These are phyloP conservation scores for Colletotrichum magnum DNA, from an alignment of 2,329 filamentous ascomycete genomes.

Conservation along the genomic window DNA sequence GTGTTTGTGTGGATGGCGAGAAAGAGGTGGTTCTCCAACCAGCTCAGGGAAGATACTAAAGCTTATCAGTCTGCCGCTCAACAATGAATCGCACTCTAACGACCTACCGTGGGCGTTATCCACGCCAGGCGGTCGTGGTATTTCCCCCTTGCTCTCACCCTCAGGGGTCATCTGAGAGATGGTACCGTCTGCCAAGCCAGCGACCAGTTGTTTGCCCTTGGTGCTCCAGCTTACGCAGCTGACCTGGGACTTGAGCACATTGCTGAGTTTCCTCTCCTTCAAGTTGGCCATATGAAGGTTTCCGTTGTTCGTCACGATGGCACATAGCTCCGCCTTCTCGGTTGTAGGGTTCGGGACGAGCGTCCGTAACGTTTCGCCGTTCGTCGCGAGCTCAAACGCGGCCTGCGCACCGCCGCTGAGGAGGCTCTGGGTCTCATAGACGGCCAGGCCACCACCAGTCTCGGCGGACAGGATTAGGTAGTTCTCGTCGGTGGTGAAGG, in stretches of 20 bases:
- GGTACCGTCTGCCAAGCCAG: slow-evolving; percentile 85
- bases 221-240: slow-evolving; percentile 93
- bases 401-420: slow-evolving; percentile 76
- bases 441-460: slow-evolving; percentile 82
- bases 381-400: slow-evolving; percentile 82
- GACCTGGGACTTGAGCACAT: slow-evolving; percentile 78
- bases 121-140: slow-evolving; percentile 82
- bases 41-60: slow-evolving; percentile 82
- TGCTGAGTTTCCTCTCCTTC: slow-evolving; percentile 75
- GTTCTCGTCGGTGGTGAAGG: slow-evolving; percentile 91
- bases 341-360: slow-evolving; percentile 85
- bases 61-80: slow-evolving; percentile 46
- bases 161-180: slow-evolving; percentile 87
- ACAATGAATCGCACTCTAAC: slow-evolving; percentile 15
- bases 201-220: slow-evolving; percentile 92
- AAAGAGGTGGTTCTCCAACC: slow-evolving; percentile 91
- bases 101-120: slow-evolving; percentile 76
- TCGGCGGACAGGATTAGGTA: slow-evolving; percentile 88
- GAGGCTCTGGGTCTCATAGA: slow-evolving; percentile 83
- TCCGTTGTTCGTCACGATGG: slow-evolving; percentile 84
- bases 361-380: slow-evolving; percentile 79
- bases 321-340: slow-evolving; percentile 81
- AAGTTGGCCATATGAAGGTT: slow-evolving; percentile 89
- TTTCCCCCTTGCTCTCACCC: slow-evolving; percentile 81
- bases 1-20: slow-evolving; percentile 82